phyloP scores from a whole-genome alignment of 768 basidiomycete species.

The Coprinopsis cinerea region DNA sequence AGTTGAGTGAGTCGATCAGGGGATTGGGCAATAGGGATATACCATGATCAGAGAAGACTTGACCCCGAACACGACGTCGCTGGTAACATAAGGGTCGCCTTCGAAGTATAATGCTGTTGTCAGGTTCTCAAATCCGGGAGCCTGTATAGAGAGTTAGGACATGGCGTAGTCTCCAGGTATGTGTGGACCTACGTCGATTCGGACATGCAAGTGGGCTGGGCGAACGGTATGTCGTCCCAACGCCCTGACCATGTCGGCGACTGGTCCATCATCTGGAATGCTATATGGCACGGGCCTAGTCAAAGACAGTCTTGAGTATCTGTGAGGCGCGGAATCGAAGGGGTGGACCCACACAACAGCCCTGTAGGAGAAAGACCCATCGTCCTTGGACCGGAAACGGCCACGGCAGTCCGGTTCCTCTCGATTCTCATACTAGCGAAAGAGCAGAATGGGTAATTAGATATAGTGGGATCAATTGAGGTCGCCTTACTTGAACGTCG shows the following conservation, averaged over 20 bases:
- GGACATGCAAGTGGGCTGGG: conserved; percentile 76
- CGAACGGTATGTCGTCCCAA: conserved; percentile 69
- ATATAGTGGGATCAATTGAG: conserved; percentile 19
- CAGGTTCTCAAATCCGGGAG: conserved; percentile 68
- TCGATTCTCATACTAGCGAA: conserved; percentile 55
- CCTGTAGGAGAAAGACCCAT: conserved; percentile 66
- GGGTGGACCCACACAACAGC: conserved; percentile 56
- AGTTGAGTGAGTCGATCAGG: conserved; percentile 11
- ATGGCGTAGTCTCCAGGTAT: background rate
- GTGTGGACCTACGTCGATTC: conserved; percentile 43
- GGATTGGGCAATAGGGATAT: conserved; percentile 21
- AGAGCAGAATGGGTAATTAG: too few relatives aligned
- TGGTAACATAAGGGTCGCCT: conserved; percentile 58
- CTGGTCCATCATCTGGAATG: conserved; percentile 77
- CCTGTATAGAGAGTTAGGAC: conserved; percentile 28
- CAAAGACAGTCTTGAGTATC: conserved; percentile 1
- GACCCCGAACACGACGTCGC: conserved; percentile 79
- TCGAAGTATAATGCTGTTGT: conserved; percentile 71
- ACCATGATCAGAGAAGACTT: conserved; percentile 75
- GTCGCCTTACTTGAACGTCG: conserved; percentile 28
- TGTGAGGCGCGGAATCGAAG: too few relatives aligned
- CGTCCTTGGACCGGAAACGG: conserved; percentile 46
- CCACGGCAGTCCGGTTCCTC: conserved; percentile 69
- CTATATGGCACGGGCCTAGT: conserved; percentile 61
- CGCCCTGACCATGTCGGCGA: conserved; percentile 50